These are phyloP conservation scores for Luzula sylvatica DNA, from an alignment of 176 grass and related monocot species.

Conservation along the genomic window DNA sequence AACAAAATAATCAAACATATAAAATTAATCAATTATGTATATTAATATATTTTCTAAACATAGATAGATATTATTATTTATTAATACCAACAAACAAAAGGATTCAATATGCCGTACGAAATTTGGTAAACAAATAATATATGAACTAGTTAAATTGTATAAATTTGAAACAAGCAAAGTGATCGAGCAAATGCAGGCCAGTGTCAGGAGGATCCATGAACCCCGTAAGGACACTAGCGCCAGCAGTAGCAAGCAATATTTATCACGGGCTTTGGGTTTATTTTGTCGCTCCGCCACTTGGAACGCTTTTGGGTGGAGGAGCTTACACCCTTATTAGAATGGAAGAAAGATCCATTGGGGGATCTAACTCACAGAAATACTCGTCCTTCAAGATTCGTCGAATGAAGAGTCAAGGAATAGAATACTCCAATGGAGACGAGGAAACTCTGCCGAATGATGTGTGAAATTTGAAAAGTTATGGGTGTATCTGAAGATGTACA, in stretches of 20 bases:
- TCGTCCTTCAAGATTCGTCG: conserved; percentile 95
- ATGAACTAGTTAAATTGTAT: too few species aligned
- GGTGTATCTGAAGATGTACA: too few species aligned
- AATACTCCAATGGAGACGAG: too few species aligned
- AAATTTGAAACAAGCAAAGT: not conserved
- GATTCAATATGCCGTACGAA: conserved; percentile 17
- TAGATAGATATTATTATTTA: too few species aligned
- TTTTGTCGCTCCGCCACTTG: conserved; percentile 67
- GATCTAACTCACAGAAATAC: conserved; percentile 31
- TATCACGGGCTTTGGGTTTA: conserved; percentile 82
- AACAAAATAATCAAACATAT: not conserved
- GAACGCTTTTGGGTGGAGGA: conserved; percentile 58
- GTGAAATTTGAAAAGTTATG: too few species aligned
- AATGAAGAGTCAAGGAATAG: conserved; percentile 53
- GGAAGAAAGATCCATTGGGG: conserved; percentile 27
- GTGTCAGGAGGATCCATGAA: conserved; percentile 98
- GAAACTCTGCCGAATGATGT: too few species aligned
- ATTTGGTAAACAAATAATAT: not conserved
- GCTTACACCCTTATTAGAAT: conserved; percentile 65
- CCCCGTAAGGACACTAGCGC: conserved; percentile 82
- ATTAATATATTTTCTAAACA: too few species aligned
- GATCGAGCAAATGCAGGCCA: conserved; percentile 54
- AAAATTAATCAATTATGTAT: too few species aligned
- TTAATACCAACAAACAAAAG: not conserved
- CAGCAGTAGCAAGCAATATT: conserved; percentile 71